Percentiles rank a stretch among this genome's conserved stretches.
These are phyloP conservation scores for Phialophora macrospora DNA, from an alignment of 2,329 filamentous ascomycete genomes.

Conservation along the genomic window DNA sequence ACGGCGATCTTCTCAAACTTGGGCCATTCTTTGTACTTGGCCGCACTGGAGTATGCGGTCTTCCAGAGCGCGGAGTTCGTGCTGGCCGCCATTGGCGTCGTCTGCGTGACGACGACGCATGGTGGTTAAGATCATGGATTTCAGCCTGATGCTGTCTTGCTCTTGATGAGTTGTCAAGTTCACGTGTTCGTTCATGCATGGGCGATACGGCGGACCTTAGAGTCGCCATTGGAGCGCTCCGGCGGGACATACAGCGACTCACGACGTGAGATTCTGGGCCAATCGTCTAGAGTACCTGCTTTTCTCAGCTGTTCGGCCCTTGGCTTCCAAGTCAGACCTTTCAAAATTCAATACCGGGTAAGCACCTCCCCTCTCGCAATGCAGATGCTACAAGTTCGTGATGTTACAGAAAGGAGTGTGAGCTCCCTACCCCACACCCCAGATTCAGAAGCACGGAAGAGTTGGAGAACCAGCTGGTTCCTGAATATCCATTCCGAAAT, in stretches of 20 bases:
- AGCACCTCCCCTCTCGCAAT: no score
- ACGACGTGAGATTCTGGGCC: no score
- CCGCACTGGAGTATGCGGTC: neutral
- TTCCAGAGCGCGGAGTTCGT: neutral
- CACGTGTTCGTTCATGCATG: neutral
- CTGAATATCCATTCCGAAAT: slow-evolving; percentile 22
- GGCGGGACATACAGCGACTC: neutral
- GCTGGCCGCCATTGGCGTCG: neutral
- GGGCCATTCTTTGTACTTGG: neutral
- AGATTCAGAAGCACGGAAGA: neutral
- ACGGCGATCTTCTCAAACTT: neutral
- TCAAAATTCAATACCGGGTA: no score
- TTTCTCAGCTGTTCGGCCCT: no score
- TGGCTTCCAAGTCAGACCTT: no score
- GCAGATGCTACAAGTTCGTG: neutral
- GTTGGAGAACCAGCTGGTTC: neutral
- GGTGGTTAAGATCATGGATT: neutral
- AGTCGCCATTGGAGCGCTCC: neutral
- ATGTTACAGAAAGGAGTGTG: neutral
- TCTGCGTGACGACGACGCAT: neutral
- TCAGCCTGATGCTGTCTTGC: neutral
- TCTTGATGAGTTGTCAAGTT: neutral
- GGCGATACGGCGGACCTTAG: neutral
- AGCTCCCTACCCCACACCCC: slow-evolving; percentile 4
- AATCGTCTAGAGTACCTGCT: no score